Base-by-base conservation (phyloP, 2,329 filamentous ascomycete species). In the Neonectria sp. region DNA sequence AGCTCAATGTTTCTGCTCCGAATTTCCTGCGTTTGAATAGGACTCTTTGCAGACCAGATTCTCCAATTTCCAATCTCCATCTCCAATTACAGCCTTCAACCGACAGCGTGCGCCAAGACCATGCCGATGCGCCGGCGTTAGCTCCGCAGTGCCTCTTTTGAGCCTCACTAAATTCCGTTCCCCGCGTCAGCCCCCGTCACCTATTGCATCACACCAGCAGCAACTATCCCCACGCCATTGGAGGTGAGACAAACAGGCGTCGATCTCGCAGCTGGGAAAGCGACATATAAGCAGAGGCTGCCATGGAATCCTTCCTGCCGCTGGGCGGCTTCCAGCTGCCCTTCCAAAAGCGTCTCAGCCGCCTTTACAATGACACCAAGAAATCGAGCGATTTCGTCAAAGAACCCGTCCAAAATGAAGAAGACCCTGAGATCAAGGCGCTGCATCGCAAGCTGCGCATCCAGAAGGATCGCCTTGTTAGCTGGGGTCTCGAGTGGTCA, bases 401-500 rank as follows among this genome's bases (percentile, higher is more conserved):
- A 78, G 88, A 88, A 77, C 87, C 88, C 60, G 86, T 86, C 70
- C 90, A 86, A 79, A 89, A 89, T 77, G 82, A 88, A 74, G 84
- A 91, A 76, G 86, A 91, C 77, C 92, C 92, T 27, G 92, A 94
- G 71, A 89, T 93, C 77, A 90, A 91, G 75, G 86, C 88, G 17
- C 83, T 95, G 35, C 91, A 95, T 78, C 90, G 92, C 69, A 94
- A 93, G 78, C 88, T 94, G 71, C 89, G 92, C 70, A 94, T 95
- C 72, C 93, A 95, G 75, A 94, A 93, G 78, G 92, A 95, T 81
- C 87, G 93, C 17, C 84, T 95, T 53, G 90, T 93, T 65, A 92
- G 90, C 67, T 95, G 93, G 93, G 93, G 93, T 0, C 83, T 94
- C 59, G 92, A 94, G 79, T 95, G 93, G 93, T 93, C 90, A 63